Evolutionary conservation across 2,329 filamentous ascomycete species (phyloP), one percentile per base, ranked within the genome.

Genomic region (Sclerotinia spermophila): DNA sequence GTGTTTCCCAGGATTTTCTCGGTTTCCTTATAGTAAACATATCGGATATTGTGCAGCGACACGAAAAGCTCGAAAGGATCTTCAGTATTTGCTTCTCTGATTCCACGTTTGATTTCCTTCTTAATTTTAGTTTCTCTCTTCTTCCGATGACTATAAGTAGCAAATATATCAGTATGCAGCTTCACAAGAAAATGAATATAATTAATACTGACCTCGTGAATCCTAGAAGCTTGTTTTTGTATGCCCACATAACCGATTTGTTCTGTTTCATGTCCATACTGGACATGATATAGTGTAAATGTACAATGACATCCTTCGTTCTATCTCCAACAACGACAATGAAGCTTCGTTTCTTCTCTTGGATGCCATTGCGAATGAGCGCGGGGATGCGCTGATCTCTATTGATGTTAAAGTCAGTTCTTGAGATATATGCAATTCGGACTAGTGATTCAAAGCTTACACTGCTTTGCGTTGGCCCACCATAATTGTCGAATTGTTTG

Each of bases 21-120:
- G 40, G 96, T 98, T 84, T 99, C 96, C 83, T 99, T 99, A 85
- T 99, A 99, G 86, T 97, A 99, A 71, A 96, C 93, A 87, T 99
- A 99, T 81, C 96, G 92, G 80, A 99, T 97, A 81, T 97, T 94
- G 83, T 98, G 92, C 71, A 97, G 89, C 71, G 94, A 96, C 77
- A 98, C 91, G 82, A 98, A 99, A 69, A 98, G 88, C 83, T 99
- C 96, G 84, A 99, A 99, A 0, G 96, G 92, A 80, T 99, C 96
- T 80, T 97, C 93, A 69, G 89, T 87, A 81, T 99, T 97, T 73
- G 92, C 89, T 81, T 99, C 96, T 79, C 96, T 89, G 75, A 94
- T 93, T 59, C 96, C 96, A 77, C 94, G 89, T 84, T 97, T 97
- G 81, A 99, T 93, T 79, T 99, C 96, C 82, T 95, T 97, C 84